Base-by-base conservation (phyloP, 257 asterid genomes). In the Forsythia viridissima region DNA sequence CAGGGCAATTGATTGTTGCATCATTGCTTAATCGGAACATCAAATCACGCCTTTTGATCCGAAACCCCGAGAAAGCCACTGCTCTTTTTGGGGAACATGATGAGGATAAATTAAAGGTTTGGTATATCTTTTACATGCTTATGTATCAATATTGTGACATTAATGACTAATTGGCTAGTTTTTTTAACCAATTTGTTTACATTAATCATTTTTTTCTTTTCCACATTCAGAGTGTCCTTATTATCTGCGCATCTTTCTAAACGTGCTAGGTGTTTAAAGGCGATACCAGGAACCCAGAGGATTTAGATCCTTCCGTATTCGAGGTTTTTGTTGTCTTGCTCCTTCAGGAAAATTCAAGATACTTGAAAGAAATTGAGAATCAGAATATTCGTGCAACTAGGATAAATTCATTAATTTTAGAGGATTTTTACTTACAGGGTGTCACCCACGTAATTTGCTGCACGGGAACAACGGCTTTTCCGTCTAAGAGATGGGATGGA, bases 391-490 rank as follows among this genome's bases (percentile, higher is more conserved):
- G 9, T 8, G 40, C 44, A 51, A n/a, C 41, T 76, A 8, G 21
- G 21, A 67, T 40, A 52, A 44, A 71, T 73, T 66, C 74, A 69
- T 30, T 74, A 61, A 76, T 18, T 73, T 71, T 70, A 5, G 21
- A 44, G 20, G 21, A 63, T 77, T 36, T 76, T 74, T 73, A 73
- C 74, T 74, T 84, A 39, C 77, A 94, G 99, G 94, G 93, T 30
- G 90, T 94, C 72, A 94, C 97, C 42, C 98, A 94, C 84, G 98
- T 91, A 55, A 93, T 94, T 71, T 93, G 98, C 91, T 91, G 97
- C 88, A 93, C 97, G 0, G 99, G 99, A 51, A 94, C 99, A 21
- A 94, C 99, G 3, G 99, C 99, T 74, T 94, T 94, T 82, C 99
- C 99, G 0, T 91, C 99, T 73, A 87, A 85, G 89, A 88, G 99